Evolutionary conservation across 2,329 filamentous ascomycete species (phyloP), one percentile per base, ranked within the genome.

Genomic region (Stagonosporopsis cucurbitacearum): DNA sequence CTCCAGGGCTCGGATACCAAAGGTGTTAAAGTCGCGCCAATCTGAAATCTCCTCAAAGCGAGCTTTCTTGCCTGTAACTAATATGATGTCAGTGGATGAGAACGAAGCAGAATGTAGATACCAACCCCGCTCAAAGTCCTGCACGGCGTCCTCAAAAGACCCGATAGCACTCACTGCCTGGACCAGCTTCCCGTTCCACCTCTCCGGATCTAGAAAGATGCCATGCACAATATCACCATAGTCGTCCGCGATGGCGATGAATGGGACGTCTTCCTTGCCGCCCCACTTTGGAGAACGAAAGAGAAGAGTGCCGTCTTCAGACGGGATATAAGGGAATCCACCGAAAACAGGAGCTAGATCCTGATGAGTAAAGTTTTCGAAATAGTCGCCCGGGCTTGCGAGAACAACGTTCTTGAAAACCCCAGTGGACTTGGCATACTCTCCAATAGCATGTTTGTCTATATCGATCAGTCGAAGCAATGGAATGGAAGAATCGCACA

Each of bases 191-290:
- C 75, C 71, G 55, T 74, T 72, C 65, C 75, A 78, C 35, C 69
- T 68, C 40, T 66, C 66, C 1, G 78, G 78, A 12, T 74, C 67
- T 7, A 81, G 67, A 17, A 81, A 76, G 3, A 79, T 67, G 2
- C 78, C 79, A 51, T 81, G 79, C 11, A 81, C 74, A 17, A 81
- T 69, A 48, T 81, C 79, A 4, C 79, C 79, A 51, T 72, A 81
- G 61, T 81, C 79, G 30, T 78, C 71, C 0, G 55, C 59, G 3
- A 80, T 75, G 23, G 70, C 66, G 22, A 81, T 70, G 57, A 75
- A 79, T 0, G 77, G 78, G 0, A 79, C 66, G 7, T 72, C 61
- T 33, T 73, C 70, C 1, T 70, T 70, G 0, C 78, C 78, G 3
- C 78, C 79, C 75, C 77, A 78, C 6, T 60, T 63, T 1, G 79